These are phyloP conservation scores for Pneumocystis murina DNA, from an alignment of 1,139 yeast species.

Conservation along the genomic window DNA sequence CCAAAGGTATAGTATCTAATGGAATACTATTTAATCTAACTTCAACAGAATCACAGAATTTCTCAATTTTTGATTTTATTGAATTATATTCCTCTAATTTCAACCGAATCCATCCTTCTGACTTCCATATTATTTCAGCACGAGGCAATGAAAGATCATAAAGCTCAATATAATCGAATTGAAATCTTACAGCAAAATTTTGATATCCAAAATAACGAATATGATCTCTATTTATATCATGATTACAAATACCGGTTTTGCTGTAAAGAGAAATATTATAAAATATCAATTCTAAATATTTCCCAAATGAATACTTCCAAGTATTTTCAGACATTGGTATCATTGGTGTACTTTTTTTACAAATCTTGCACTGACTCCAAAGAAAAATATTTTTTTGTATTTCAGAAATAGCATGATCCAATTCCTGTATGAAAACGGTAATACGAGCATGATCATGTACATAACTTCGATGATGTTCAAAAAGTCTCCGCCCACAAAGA, in stretches of 20 bases:
- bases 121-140: conserved; percentile 55
- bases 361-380: conserved; percentile 84
- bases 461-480: conserved; percentile 72
- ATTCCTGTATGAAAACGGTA: conserved; percentile 57
- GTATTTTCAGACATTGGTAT: conserved; percentile 78
- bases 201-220: conserved; percentile 72
- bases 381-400: conserved; percentile 57
- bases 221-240: conserved; percentile 68
- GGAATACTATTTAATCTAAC: conserved; percentile 63
- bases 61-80: conserved; percentile 38
- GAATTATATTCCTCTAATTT: conserved; percentile 49
- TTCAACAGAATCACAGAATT: conserved; percentile 60
- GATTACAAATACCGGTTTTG: conserved; percentile 49
- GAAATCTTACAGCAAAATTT: conserved; percentile 65
- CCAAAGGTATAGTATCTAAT: conserved; percentile 52
- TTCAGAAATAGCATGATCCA: conserved; percentile 41
- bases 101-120: conserved; percentile 52
- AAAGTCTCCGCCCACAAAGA: conserved; percentile 56
- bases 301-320: conserved; percentile 85
- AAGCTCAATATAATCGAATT: conserved; percentile 57
- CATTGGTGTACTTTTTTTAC: conserved; percentile 63
- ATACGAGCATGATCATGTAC: conserved; percentile 80
- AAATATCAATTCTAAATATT: conserved; percentile 71
- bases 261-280: conserved; percentile 43
- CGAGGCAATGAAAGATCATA: conserved; percentile 70